Base-by-base conservation (phyloP, 441 rosid species). In the Euphorbia schlechtendalii region DNA sequence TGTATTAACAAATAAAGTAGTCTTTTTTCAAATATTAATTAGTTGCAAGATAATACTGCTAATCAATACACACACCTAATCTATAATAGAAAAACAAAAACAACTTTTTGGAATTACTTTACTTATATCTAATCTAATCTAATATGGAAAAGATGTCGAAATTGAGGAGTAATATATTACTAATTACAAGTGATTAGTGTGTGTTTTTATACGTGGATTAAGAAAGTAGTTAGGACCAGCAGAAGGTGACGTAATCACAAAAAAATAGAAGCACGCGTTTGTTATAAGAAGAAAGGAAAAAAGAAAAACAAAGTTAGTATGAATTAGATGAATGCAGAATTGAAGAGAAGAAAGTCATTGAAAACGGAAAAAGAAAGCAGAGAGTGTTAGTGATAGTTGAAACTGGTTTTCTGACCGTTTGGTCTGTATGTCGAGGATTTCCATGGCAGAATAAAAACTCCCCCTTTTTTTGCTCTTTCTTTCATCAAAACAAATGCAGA, bases 391-490 rank as follows among this genome's bases (percentile, higher is more conserved):
- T 74, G 63, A 61, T 49, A 63, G 71, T 62, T 54, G 79, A 74
- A 52, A 62, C 27, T 72, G 80, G 41, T 32, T 3, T 10, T 61
- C 83, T 78, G 82, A 73, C 75, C 54, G 60, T 54, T 62, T 77
- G 83, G 93, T 86, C 89, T 81, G 64, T 65, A 83, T 85, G 96
- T 88, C 91, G 75, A 76, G 73, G 66, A 75, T 77, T 82, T 73
- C 55, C 73, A 74, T 69, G 71, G 84, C 93, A 81, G n/a, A 18
- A 15, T n/a, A 32, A 11, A 61, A 63, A 63, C 76, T 79, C 74
- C 68, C 69, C 64, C 57, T 30, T 18, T 56, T 34, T 30, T 56
- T 8, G 10, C 15, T 53, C 24, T 40, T 66, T 53, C 15, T 60
- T 71, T 72, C 70, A 25, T 22, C 61, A 41, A 34, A 59, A 63